These are phyloP conservation scores for Phytopythium sindhum DNA, from an alignment of 352 stramenopile genomes.

Conservation along the genomic window DNA sequence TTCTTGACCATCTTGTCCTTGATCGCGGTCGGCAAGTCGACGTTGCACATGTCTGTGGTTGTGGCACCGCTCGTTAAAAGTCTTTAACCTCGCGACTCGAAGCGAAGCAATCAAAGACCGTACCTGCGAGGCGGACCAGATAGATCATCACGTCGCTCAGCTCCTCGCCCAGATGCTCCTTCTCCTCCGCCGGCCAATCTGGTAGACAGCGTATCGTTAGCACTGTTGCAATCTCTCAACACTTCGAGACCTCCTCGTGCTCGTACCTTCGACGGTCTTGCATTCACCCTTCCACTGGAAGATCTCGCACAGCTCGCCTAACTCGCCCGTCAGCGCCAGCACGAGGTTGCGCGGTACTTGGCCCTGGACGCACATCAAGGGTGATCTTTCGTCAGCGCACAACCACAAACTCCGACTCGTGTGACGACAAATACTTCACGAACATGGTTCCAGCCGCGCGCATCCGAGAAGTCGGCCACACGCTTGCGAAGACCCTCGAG, in stretches of 20 bases:
- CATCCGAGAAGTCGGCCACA: conserved; percentile 51
- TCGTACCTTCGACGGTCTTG: conserved; percentile 53
- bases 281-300: conserved; percentile 92
- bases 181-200: conserved; percentile 44
- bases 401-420: neutral
- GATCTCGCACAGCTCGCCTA: conserved; percentile 95
- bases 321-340: conserved; percentile 92
- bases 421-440: conserved; percentile 55
- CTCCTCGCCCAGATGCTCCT: conserved; percentile 93
- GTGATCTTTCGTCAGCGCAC: no score
- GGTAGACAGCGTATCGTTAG: neutral
- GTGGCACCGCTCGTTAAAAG: no score
- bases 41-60: conserved; percentile 73
- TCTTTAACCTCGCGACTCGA: neutral
- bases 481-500: conserved; percentile 52
- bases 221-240: no score
- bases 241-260: no score
- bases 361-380: neutral
- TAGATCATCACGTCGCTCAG: conserved; percentile 98
- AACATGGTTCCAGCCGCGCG: conserved; percentile 71
- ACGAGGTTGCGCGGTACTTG: conserved; percentile 87
- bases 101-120: neutral
- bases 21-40: conserved; percentile 87
- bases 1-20: conserved; percentile 93
- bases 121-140: conserved; percentile 86